These are phyloP conservation scores for Platismatia glauca DNA, from an alignment of 495 filamentous ascomycete genomes.

Conservation along the genomic window DNA sequence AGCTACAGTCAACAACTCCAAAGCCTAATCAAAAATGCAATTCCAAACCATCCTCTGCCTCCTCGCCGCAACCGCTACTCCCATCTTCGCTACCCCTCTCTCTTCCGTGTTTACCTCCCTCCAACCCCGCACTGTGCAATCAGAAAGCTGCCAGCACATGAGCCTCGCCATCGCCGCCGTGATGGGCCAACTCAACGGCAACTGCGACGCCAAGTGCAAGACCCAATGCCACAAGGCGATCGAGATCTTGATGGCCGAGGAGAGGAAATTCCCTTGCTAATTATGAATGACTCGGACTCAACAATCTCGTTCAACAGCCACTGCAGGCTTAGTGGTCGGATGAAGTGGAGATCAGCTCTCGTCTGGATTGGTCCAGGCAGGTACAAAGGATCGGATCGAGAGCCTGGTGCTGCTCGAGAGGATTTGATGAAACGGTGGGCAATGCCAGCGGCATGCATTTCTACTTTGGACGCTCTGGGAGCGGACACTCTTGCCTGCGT, in stretches of 20 bases:
- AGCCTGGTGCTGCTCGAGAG: neutral
- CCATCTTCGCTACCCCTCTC: neutral
- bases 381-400: neutral
- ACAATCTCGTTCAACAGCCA: neutral
- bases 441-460: neutral
- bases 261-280: neutral
- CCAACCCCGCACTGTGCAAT: neutral
- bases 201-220: neutral
- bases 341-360: neutral
- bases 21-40: neutral
- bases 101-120: neutral
- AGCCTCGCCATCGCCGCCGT: neutral
- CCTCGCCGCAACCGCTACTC: neutral
- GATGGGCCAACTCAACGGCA: neutral
- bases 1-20: neutral
- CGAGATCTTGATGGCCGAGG: neutral
- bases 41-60: neutral
- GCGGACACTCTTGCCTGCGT: neutral
- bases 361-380: neutral
- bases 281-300: neutral
- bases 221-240: neutral
- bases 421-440: too few relatives aligned
- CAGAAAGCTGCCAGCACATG: neutral
- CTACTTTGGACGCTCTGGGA: neutral
- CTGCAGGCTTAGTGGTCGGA: neutral